Percentiles rank a stretch among this genome's conserved stretches.
Conservation (phyloP, 345 rosid genomes). For the Euclidium syriacum region DNA sequence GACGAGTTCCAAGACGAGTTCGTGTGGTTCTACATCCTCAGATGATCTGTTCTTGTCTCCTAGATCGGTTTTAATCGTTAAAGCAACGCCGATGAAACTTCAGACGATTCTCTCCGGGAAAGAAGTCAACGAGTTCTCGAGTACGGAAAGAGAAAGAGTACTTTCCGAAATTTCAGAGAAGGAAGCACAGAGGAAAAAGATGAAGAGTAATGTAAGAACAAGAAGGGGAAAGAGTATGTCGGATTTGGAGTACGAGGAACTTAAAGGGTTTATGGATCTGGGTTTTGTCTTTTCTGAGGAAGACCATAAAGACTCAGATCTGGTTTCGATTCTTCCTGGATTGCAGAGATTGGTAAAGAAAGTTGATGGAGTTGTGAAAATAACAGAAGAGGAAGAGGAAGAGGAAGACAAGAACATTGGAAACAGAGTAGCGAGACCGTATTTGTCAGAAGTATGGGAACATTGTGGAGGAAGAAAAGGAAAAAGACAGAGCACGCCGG, state of each 20-base stretch:
- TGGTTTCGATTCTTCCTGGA: conserved; percentile 57
- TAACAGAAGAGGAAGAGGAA: neutral
- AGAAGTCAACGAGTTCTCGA: conserved; percentile 28
- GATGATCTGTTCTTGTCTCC: conserved; percentile 38
- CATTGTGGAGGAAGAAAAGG: conserved; percentile 31
- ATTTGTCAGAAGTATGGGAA: conserved; percentile 64
- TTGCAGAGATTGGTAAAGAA: conserved; percentile 42
- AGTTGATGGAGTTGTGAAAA: neutral
- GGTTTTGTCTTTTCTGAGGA: conserved; percentile 69
- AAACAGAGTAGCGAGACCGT: conserved; percentile 42
- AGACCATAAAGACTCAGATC: conserved; percentile 44
- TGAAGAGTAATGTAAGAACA: conserved; percentile 8
- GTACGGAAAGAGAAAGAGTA: neutral
- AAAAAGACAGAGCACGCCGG: conserved; percentile 10
- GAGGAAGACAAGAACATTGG: conserved; percentile 4
- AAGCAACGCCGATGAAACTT: conserved; percentile 35
- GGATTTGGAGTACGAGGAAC: conserved; percentile 57
- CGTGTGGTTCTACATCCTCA: conserved; percentile 22
- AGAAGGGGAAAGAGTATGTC: conserved; percentile 52
- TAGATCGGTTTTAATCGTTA: conserved; percentile 35
- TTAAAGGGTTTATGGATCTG: conserved; percentile 74
- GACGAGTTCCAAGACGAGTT: conserved; percentile 23
- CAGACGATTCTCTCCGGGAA: conserved; percentile 51
- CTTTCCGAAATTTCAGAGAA: neutral
- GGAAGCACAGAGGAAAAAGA: conserved; percentile 16